Conservation (phyloP, 225 moss, liverwort and hornwort genomes). For the Bryum argenteum region DNA sequence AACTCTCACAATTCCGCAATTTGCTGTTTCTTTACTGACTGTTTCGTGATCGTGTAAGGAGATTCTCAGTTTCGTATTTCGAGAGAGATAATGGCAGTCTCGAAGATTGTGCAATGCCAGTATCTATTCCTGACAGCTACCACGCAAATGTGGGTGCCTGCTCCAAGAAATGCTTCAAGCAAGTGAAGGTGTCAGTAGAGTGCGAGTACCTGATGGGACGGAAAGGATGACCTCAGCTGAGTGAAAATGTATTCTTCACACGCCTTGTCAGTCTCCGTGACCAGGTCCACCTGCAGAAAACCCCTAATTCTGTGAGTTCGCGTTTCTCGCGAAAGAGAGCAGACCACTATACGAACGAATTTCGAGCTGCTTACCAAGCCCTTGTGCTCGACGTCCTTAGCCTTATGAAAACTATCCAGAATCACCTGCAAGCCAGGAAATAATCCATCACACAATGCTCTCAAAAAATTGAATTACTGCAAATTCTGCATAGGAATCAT, state of each 20-base stretch:
- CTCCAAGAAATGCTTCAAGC: not conserved
- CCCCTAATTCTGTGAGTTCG: conserved; percentile 5
- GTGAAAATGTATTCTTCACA: conserved; percentile 84
- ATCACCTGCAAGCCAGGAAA: conserved; percentile 52
- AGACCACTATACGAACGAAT: no score
- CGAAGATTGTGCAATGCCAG: not conserved
- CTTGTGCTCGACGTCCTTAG: conserved; percentile 82
- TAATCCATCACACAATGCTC: no score
- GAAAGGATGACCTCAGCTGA: conserved; percentile 66
- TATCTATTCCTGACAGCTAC: not conserved
- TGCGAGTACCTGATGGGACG: conserved; percentile 64
- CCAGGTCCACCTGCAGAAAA: conserved; percentile 79
- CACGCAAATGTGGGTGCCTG: not conserved
- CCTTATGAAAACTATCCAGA: conserved; percentile 50
- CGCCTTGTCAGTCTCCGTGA: conserved; percentile 88
- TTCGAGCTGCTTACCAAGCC: conserved; percentile 61
- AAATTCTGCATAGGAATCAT: no score
- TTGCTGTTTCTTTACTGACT: no score
- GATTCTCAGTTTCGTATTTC: no score
- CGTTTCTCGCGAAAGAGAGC: not conserved
- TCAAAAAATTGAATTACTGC: no score
- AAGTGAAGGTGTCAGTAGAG: not conserved
- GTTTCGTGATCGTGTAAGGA: no score
- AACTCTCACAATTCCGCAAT: not conserved
- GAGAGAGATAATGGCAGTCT: not conserved